These are phyloP conservation scores for Poa pratensis DNA, from an alignment of 176 grass and related monocot species.

Conservation along the genomic window DNA sequence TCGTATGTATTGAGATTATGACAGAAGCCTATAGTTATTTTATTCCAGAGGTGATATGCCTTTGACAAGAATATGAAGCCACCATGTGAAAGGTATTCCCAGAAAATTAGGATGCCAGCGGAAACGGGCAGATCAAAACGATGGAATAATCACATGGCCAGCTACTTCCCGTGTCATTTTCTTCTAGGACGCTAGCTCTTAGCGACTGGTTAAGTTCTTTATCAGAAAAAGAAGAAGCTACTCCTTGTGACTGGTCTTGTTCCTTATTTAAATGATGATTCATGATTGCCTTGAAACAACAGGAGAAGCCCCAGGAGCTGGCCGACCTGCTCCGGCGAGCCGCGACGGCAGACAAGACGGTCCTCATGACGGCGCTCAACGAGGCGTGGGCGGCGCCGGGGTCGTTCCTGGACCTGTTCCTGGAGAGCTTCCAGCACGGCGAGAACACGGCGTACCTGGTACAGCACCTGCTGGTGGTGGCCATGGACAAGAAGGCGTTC, in stretches of 20 bases:
- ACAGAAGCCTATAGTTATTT: neutral
- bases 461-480: constrained; percentile 64
- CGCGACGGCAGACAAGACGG: constrained; percentile 51
- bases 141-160: neutral
- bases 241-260: neutral
- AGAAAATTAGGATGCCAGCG: neutral
- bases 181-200: neutral
- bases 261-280: neutral
- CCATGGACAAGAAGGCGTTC: constrained; percentile 60
- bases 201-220: neutral
- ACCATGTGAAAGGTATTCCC: neutral
- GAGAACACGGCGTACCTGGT: constrained; percentile 47
- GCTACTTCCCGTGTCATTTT: neutral
- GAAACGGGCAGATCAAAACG: neutral
- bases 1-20: neutral
- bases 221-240: too few species aligned
- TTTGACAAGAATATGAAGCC: neutral
- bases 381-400: constrained; percentile 65
- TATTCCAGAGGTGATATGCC: neutral
- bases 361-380: constrained; percentile 80
- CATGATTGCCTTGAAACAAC: neutral
- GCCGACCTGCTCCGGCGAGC: constrained; percentile 53
- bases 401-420: constrained; percentile 75
- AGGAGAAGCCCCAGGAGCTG: constrained; percentile 39
- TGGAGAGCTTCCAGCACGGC: constrained; percentile 74